phyloP scores from a whole-genome alignment of 768 basidiomycete species.

The Hysterangium stoloniferum region DNA sequence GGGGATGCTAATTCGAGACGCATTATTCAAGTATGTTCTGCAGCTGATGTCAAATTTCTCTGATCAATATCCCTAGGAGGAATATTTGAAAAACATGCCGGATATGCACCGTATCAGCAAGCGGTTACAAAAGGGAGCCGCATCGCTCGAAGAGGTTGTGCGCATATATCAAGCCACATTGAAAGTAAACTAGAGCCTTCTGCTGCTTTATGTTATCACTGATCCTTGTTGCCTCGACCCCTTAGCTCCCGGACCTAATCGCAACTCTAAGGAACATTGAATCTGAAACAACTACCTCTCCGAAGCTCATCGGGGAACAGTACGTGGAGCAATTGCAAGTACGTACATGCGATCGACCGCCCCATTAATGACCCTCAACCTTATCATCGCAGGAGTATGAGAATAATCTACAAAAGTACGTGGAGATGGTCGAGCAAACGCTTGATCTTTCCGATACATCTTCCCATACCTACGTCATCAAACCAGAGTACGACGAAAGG shows the following conservation, averaged over 20 bases:
- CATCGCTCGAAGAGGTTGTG: constrained; percentile 90
- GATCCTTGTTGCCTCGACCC: background rate
- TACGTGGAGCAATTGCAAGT: constrained; percentile 63
- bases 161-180: constrained; percentile 90
- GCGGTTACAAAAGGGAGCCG: constrained; percentile 77
- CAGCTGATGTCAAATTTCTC: background rate
- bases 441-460: constrained; percentile 85
- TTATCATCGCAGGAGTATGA: constrained; percentile 47
- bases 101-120: constrained; percentile 91
- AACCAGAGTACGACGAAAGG: constrained; percentile 79
- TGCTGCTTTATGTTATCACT: background rate
- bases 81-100: constrained; percentile 84
- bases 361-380: background rate
- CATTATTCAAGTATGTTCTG: constrained; percentile 54
- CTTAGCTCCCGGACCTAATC: constrained; percentile 68
- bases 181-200: constrained; percentile 41
- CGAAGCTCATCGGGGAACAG: constrained; percentile 52
- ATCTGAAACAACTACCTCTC: constrained; percentile 30
- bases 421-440: constrained; percentile 93
- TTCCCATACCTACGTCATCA: constrained; percentile 83
- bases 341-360: constrained; percentile 12
- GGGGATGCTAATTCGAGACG: constrained; percentile 68
- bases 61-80: constrained; percentile 45
- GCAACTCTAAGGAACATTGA: constrained; percentile 48
- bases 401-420: constrained; percentile 62